Evolutionary conservation across 1,139 yeast genomes (phyloP).

Genomic region (Petasospora fabianii): DNA sequence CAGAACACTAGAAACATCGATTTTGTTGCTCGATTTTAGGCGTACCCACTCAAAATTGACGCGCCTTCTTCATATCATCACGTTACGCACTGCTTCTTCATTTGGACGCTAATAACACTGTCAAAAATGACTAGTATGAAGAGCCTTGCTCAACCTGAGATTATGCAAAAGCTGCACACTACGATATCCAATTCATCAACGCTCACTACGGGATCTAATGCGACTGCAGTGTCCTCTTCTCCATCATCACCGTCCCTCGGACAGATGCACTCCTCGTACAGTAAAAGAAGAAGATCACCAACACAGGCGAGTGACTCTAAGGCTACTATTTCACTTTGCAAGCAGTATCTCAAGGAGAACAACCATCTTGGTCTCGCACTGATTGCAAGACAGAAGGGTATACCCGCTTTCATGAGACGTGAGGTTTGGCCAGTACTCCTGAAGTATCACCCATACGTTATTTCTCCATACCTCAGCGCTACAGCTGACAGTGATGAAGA

Average conservation of each 20-base stretch:
- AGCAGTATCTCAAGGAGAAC: constrained; percentile 27
- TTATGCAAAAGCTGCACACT: constrained; percentile 11
- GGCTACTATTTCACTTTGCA: constrained; percentile 11
- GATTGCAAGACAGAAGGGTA: constrained; percentile 77
- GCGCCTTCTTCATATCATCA: too few relatives aligned
- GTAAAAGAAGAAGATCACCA: constrained; percentile 8
- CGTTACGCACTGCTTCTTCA: too few relatives aligned
- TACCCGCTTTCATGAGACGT: constrained; percentile 78
- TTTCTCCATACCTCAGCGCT: constrained; percentile 66
- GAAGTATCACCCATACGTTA: constrained; percentile 80
- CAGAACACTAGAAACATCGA: neutral
- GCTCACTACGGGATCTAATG: constrained; percentile 10
- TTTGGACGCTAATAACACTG: neutral
- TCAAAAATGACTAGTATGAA: constrained; percentile 1
- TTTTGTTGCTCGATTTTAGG: neutral
- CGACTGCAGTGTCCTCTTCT: constrained; percentile 11
- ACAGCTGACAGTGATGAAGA: constrained; percentile 31
- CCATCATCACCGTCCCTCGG: constrained; percentile 12
- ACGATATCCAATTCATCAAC: constrained; percentile 15
- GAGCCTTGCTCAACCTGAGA: constrained; percentile 7
- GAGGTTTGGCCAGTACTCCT: constrained; percentile 82
- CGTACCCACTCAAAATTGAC: neutral
- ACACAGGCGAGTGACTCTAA: constrained; percentile 8
- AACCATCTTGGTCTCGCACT: constrained; percentile 54
- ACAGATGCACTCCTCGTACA: constrained; percentile 3